Percentiles rank a stretch among this genome's conserved stretches.
phyloP scores from a whole-genome alignment of 768 basidiomycete genomes.

The Cystofilobasidium capitatum region DNA sequence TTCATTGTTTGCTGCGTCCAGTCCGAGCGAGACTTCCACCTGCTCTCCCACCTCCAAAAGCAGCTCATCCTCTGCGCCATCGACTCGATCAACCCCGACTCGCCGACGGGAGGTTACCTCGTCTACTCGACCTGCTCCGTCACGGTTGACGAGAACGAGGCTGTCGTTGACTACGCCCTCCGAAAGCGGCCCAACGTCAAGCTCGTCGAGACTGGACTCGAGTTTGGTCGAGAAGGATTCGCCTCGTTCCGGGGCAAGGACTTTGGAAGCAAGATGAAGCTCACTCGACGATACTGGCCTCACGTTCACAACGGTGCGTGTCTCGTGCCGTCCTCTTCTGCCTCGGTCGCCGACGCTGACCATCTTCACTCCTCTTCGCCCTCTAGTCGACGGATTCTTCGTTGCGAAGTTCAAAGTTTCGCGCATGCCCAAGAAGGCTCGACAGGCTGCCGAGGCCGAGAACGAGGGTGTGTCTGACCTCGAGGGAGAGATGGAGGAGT shows the following conservation, averaged over 20 bases:
- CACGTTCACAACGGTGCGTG: conserved; percentile 78
- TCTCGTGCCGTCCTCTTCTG: background rate
- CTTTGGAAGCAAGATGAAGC: conserved; percentile 64
- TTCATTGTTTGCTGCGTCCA: conserved; percentile 35
- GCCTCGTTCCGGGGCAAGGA: conserved; percentile 80
- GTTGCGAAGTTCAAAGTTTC: conserved; percentile 98
- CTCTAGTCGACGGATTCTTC: conserved; percentile 86
- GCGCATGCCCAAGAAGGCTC: conserved; percentile 52
- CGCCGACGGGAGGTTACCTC: conserved; percentile 81
- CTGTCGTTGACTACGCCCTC: conserved; percentile 93
- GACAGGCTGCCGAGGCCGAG: conserved; percentile 36
- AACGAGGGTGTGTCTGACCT: conserved; percentile 35
- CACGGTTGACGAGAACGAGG: conserved; percentile 95
- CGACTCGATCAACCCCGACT: conserved; percentile 82
- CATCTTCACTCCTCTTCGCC: background rate
- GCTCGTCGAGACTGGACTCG: conserved; percentile 83
- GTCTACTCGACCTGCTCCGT: conserved; percentile 99
- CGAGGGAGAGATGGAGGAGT: conserved; percentile 32
- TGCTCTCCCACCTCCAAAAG: conserved; percentile 95
- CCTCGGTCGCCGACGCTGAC: background rate
- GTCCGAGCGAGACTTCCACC: conserved; percentile 90
- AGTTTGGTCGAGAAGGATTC: conserved; percentile 88
- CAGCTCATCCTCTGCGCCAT: conserved; percentile 96
- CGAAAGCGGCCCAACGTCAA: conserved; percentile 85
- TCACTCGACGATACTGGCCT: conserved; percentile 82